Base-by-base conservation (phyloP, 2,329 filamentous ascomycete genomes). In the Microdochium nivale region DNA sequence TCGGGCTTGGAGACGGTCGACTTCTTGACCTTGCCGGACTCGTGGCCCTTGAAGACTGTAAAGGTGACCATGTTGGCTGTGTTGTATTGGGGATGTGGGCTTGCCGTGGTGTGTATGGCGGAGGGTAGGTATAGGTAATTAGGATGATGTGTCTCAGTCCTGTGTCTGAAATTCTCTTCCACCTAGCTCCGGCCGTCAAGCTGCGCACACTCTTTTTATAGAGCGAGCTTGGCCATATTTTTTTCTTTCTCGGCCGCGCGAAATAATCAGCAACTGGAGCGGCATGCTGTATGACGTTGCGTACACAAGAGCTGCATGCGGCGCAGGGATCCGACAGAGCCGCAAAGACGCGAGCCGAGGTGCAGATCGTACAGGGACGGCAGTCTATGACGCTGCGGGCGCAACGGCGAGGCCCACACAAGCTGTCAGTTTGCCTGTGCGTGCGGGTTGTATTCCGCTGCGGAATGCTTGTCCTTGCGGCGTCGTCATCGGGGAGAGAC, bases 31-130 rank as follows among this genome's bases (percentile, higher is more conserved):
- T 71, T 70, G 59, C 82, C 81, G 52, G 76, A 75, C 57, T 79
- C 72, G 56, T 73, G 73, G 57, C 83, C 83, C 62, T 82, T 84
- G 76, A 74, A 86, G 52, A 85, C 79, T 37, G 79, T 85, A 71
- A 83, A 84, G 50, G 54, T 59, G 49, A 55, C 53, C 63, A 65
- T 65, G 5, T 25, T 54, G 40, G 19, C 19, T 21, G 40, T 7
- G 5, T 11, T 44, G 7, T 37, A 14, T 33, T 14, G 30, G 14
- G 35, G n/a, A 19, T 13, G 32, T 33, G 32, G 16, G 32, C 9
- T 33, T 33, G 32, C 16, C 9, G 32, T 33, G 32, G 32, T 33
- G 9, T 33, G 32, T n/a, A n/a, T n/a, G n/a, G n/a, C n/a, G n/a
- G n/a, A n/a, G n/a, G n/a, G n/a, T n/a, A n/a, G n/a, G n/a, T n/a